Evolutionary conservation across 805 yeast species (phyloP).

Genomic region (Huiozyma sinensis): DNA sequence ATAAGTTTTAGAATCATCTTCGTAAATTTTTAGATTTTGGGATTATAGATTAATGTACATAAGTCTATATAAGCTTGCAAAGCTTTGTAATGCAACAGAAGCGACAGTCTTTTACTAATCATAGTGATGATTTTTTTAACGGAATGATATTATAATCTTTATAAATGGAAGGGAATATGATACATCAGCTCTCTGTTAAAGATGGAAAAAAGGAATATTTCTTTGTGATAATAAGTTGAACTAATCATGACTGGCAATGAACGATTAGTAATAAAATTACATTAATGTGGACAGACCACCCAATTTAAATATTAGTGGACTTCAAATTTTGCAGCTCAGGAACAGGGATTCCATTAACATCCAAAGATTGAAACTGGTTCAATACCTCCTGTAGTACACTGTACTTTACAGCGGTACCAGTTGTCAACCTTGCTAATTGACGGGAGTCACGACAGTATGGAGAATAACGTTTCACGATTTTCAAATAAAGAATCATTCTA

Average conservation of each 20-base stretch:
- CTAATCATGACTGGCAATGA: background rate
- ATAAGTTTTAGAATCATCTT: conserved; percentile 32
- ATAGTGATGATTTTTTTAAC: background rate
- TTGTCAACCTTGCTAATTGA: conserved; percentile 36
- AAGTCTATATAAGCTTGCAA: background rate
- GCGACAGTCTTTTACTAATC: background rate
- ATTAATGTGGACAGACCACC: background rate
- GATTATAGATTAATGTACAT: background rate
- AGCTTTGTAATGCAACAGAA: background rate
- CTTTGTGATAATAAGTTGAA: background rate
- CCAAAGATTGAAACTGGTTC: conserved; percentile 30
- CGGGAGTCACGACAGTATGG: conserved; percentile 38
- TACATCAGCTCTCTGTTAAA: background rate
- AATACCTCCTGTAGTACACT: conserved; percentile 31
- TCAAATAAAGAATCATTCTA: conserved; percentile 44
- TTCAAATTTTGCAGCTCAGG: conserved; percentile 32
- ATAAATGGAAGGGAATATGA: conserved; percentile 3
- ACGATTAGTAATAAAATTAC: conserved; percentile 1
- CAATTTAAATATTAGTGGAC: conserved; percentile 13
- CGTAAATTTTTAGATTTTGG: background rate
- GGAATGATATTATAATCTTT: conserved; percentile 3
- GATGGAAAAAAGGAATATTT: background rate
- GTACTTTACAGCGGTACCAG: conserved; percentile 36
- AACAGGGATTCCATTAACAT: conserved; percentile 31
- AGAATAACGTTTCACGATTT: conserved; percentile 42